Conservation (phyloP, 2,329 filamentous ascomycete genomes). For the Penicillium aurantiogriseum region DNA sequence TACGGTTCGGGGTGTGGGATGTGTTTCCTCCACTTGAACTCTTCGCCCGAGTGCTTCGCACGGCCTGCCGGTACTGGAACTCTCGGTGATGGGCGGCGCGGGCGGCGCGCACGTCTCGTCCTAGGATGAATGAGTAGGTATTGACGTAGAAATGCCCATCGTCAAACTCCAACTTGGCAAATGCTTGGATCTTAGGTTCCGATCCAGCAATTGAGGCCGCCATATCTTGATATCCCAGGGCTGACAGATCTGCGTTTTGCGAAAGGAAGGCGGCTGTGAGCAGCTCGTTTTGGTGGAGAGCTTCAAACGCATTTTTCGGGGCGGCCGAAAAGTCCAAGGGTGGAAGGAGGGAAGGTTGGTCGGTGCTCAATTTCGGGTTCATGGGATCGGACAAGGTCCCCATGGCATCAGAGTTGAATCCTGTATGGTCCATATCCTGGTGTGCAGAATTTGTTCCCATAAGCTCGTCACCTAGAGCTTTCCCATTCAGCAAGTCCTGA, state of each 20-base stretch:
- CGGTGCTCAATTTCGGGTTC: conserved; percentile 30
- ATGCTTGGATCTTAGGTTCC: conserved; percentile 55
- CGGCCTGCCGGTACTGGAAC: conserved; percentile 42
- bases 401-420: conserved; percentile 24
- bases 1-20: conserved; percentile 46
- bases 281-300: conserved; percentile 42
- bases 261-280: conserved; percentile 41
- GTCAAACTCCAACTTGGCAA: conserved; percentile 63
- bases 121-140: conserved; percentile 62
- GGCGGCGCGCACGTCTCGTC: conserved; percentile 57
- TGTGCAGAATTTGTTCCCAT: conserved; percentile 12
- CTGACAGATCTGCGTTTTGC: conserved; percentile 36
- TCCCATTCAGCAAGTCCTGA: conserved; percentile 19
- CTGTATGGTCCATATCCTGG: conserved; percentile 7
- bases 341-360: conserved; percentile 36
- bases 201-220: conserved; percentile 40
- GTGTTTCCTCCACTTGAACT: conserved; percentile 47
- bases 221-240: conserved; percentile 37
- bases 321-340: conserved; percentile 35
- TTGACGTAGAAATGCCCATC: conserved; percentile 67
- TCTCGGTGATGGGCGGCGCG: conserved; percentile 48
- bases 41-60: conserved; percentile 44
- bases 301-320: conserved; percentile 37
- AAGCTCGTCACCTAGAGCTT: conserved; percentile 18
- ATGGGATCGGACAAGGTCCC: conserved; percentile 36